These are phyloP conservation scores for Scalesia atractyloides DNA, from an alignment of 129 eudicot genomes.

Conservation along the genomic window DNA sequence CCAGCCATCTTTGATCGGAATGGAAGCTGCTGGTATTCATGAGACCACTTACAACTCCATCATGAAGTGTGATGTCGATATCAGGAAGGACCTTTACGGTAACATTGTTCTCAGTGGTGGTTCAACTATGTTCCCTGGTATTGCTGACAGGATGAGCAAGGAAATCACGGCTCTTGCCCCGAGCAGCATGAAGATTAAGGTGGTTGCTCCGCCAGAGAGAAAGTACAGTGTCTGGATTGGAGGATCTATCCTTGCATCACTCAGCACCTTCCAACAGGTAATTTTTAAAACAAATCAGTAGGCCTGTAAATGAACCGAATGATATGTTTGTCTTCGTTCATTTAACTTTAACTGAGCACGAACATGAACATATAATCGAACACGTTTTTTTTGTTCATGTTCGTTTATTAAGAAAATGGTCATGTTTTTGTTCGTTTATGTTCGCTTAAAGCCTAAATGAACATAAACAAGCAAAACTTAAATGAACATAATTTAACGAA, in stretches of 20 bases:
- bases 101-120: constrained; percentile 85
- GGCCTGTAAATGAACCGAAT: too few species aligned
- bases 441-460: too few species aligned
- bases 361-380: too few species aligned
- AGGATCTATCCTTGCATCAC: constrained; percentile 79
- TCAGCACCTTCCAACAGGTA: constrained; percentile 90
- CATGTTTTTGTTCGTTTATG: too few species aligned
- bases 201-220: constrained; percentile 79
- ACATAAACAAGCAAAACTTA: too few species aligned
- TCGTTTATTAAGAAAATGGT: too few species aligned
- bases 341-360: too few species aligned
- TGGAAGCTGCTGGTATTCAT: constrained; percentile 83
- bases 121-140: constrained; percentile 80
- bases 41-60: constrained; percentile 85
- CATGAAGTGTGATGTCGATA: constrained; percentile 85
- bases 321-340: too few species aligned
- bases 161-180: constrained; percentile 85
- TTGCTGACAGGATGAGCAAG: constrained; percentile 85
- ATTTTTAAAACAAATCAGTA: neutral
- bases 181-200: constrained; percentile 86
- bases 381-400: too few species aligned
- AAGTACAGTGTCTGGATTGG: constrained; percentile 87
- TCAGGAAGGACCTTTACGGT: constrained; percentile 77
- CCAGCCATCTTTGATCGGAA: constrained; percentile 77
- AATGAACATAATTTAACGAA: too few species aligned